A percentile compares a stretch with the other conserved stretches of the same genome.
phyloP scores from a whole-genome alignment of 371 early-diverging fungal species.

The Mortierella sp. region DNA sequence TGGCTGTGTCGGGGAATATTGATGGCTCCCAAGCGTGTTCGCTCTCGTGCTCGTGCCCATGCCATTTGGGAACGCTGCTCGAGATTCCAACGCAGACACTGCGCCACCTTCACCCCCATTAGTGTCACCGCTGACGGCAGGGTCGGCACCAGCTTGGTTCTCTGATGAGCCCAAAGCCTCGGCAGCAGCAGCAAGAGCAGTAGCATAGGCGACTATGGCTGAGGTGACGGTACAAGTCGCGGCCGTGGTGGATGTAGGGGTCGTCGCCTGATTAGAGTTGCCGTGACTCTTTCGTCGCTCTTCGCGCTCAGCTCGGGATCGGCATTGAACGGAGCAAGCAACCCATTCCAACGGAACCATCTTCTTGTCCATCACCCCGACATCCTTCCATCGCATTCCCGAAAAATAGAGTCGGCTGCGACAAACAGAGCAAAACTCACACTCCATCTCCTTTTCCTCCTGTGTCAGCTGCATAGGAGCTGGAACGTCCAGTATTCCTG shows the following conservation, averaged over 20 bases:
- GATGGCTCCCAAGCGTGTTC: too few relatives aligned
- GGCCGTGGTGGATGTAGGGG: neutral
- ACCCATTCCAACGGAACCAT: slow-evolving; percentile 50
- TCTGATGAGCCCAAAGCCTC: too few relatives aligned
- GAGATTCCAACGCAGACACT: too few relatives aligned
- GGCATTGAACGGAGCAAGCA: slow-evolving; percentile 49
- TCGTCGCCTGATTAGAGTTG: neutral
- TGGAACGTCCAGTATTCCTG: slow-evolving; percentile 1
- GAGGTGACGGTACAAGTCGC: neutral
- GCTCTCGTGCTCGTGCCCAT: too few relatives aligned
- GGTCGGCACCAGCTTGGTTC: too few relatives aligned
- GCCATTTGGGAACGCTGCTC: too few relatives aligned
- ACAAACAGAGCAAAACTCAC: slow-evolving; percentile 46
- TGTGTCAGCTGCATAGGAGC: slow-evolving; percentile 22
- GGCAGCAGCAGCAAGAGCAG: too few relatives aligned
- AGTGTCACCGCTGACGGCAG: too few relatives aligned
- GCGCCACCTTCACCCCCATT: too few relatives aligned
- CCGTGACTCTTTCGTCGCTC: slow-evolving; percentile 14
- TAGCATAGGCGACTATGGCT: neutral
- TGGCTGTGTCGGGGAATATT: too few relatives aligned
- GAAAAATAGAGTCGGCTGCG: slow-evolving; percentile 38
- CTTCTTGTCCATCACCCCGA: slow-evolving; percentile 50
- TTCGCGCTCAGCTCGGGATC: slow-evolving; percentile 23
- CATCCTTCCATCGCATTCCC: slow-evolving; percentile 50
- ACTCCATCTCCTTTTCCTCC: slow-evolving; percentile 32